Evolutionary conservation across 495 filamentous ascomycete genomes (phyloP).

Genomic region (Penicillium bialowiezense): DNA sequence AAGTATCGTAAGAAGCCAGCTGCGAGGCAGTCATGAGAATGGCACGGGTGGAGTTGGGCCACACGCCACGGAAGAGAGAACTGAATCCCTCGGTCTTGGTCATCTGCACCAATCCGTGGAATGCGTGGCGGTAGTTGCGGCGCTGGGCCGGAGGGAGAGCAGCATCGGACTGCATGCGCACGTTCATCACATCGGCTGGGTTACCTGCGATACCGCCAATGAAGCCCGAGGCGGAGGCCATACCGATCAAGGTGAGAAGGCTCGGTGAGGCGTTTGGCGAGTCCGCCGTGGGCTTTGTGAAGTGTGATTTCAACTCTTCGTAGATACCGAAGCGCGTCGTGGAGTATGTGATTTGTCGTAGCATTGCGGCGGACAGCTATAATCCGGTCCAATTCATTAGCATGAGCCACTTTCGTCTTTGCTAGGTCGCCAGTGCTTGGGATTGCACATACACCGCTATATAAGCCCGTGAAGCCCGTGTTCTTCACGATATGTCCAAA

Average conservation of each 20-base stretch:
- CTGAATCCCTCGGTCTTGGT: slow-evolving; percentile 69
- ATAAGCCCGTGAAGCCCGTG: slow-evolving; percentile 71
- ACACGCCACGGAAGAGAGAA: slow-evolving; percentile 81
- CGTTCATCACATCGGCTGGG: slow-evolving; percentile 92
- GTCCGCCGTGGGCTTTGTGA: slow-evolving; percentile 37
- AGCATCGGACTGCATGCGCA: slow-evolving; percentile 96
- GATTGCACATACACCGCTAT: slow-evolving; percentile 64
- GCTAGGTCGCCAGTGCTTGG: background rate
- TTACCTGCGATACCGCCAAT: slow-evolving; percentile 89
- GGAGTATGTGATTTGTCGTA: slow-evolving; percentile 89
- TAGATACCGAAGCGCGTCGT: slow-evolving; percentile 94
- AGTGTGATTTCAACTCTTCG: slow-evolving; percentile 78
- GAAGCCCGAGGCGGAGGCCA: slow-evolving; percentile 81
- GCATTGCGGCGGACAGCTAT: slow-evolving; percentile 82
- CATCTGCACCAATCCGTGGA: slow-evolving; percentile 86
- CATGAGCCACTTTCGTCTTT: slow-evolving; percentile 11
- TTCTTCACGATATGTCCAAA: slow-evolving; percentile 70
- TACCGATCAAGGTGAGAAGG: slow-evolving; percentile 69
- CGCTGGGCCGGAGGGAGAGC: slow-evolving; percentile 70
- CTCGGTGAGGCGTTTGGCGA: slow-evolving; percentile 48
- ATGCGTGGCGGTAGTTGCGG: slow-evolving; percentile 83
- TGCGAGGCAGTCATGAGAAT: slow-evolving; percentile 93
- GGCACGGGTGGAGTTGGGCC: slow-evolving; percentile 86
- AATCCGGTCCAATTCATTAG: slow-evolving; percentile 8
- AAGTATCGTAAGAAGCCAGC: slow-evolving; percentile 85